Conservation (phyloP, 2,329 filamentous ascomycete species). For the Penicillium sp. region DNA sequence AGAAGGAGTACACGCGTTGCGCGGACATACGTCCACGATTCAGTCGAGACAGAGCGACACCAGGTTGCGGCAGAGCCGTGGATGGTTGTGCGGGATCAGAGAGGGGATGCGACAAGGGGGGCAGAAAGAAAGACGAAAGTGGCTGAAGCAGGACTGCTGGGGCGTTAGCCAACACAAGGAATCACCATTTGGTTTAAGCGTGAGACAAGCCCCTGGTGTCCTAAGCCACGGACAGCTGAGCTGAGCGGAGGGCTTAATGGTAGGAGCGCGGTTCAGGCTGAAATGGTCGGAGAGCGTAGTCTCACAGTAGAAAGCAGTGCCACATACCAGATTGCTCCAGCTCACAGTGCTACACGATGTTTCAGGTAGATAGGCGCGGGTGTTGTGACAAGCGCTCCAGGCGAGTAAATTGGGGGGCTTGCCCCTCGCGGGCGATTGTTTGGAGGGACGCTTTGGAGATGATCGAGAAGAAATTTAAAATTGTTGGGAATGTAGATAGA, state of each 20-base stretch:
- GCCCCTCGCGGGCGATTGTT: conserved; percentile 25
- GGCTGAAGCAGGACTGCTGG: conserved; percentile 18
- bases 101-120: conserved; percentile 22
- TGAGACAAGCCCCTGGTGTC: conserved; percentile 16
- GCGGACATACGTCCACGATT: conserved; percentile 11
- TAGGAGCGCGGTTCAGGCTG: conserved; percentile 6
- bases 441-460: conserved; percentile 3
- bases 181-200: conserved; percentile 12
- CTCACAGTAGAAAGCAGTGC: neutral
- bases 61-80: neutral
- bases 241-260: conserved; percentile 2
- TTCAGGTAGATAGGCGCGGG: conserved; percentile 23
- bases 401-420: conserved; percentile 12
- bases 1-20: conserved; percentile 5
- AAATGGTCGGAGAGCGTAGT: conserved; percentile 2
- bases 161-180: conserved; percentile 16
- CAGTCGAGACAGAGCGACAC: neutral
- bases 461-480: conserved; percentile 5
- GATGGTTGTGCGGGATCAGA: conserved; percentile 15
- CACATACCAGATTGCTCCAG: conserved; percentile 11
- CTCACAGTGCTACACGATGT: conserved; percentile 12
- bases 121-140: conserved; percentile 15
- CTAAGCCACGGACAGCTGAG: conserved; percentile 4
- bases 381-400: conserved; percentile 23
- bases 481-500: neutral